Evolutionary conservation across 2,329 filamentous ascomycete genomes (phyloP).

Genomic region (Botrytis deweyae): DNA sequence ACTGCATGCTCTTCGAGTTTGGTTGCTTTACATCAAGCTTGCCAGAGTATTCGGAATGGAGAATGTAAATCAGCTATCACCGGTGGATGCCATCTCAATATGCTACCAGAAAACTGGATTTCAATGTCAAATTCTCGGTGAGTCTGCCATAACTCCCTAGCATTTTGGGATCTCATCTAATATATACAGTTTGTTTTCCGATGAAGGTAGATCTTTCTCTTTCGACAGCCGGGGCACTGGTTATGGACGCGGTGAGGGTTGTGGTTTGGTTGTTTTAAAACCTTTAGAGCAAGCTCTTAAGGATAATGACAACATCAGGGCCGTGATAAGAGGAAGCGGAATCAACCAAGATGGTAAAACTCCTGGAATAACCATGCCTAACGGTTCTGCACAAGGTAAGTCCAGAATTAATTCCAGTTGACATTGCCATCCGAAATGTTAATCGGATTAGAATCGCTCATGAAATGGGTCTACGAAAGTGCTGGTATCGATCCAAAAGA

Average conservation of each 20-base stretch:
- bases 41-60: constrained; percentile 44
- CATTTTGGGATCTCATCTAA: constrained; percentile 42
- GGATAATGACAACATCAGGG: constrained; percentile 58
- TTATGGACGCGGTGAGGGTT: constrained; percentile 63
- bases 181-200: constrained; percentile 43
- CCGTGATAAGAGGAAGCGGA: constrained; percentile 41
- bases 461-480: constrained; percentile 28
- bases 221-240: constrained; percentile 61
- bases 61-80: constrained; percentile 40
- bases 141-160: not conserved
- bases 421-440: constrained; percentile 7
- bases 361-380: constrained; percentile 55
- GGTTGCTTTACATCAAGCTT: constrained; percentile 45
- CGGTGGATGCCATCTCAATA: constrained; percentile 30
- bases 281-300: constrained; percentile 55
- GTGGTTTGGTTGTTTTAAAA: constrained; percentile 59
- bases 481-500: constrained; percentile 22
- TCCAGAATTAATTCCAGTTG: not conserved
- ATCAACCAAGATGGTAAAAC: constrained; percentile 58
- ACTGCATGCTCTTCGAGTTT: constrained; percentile 49
- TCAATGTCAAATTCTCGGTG: constrained; percentile 37
- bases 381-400: constrained; percentile 43
- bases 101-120: constrained; percentile 29
- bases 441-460: constrained; percentile 31
- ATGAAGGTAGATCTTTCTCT: constrained; percentile 42